Base-by-base conservation (phyloP, 305 asterid genomes). In the Petunia hybrid region DNA sequence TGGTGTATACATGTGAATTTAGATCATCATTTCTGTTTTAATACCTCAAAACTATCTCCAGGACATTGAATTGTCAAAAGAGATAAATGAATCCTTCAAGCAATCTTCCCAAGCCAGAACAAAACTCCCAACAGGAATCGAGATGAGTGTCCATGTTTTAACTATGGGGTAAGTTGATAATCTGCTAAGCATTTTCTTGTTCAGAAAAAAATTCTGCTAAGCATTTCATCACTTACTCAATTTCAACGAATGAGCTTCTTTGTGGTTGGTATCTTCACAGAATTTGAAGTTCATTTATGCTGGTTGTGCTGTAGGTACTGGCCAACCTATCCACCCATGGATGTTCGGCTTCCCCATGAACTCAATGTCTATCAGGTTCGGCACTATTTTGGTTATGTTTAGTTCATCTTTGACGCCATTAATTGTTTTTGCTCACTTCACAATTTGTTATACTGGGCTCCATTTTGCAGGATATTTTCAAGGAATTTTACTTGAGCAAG, bases 291-390 rank as follows among this genome's bases (percentile, higher is more conserved):
- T 61, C 16, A 56, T 82, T 39, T 67, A 46, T 45, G 65, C 36
- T 88, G 75, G 53, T 78, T 81, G 77, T 62, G 38, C 55, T 90
- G 87, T 89, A 96, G 99, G 77, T 95, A 95, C 89, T 97, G 99
- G 99, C 99, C 99, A 80, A 97, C 99, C 66, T 97, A 97, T 87
- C 97, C 99, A 71, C 99, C 99, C 81, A 92, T 97, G 99, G 99
- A 95, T 84, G 92, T 97, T 65, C 93, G 94, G 81, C 89, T 97
- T 80, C 99, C 99, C 46, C 99, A 91, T 81, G 99, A 97, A 84
- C 97, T 97, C 71, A 97, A 95, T 84, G 97, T 92, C 81, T 97
- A 95, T 87, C 99, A 97, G 99, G 99, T 97, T 84, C 83, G 85
- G 76, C 74, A 10, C 42, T 6, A 53, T 62, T 22, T 75, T 46